Base-by-base conservation (phyloP, 495 filamentous ascomycete species). In the Aspergillus baeticus region DNA sequence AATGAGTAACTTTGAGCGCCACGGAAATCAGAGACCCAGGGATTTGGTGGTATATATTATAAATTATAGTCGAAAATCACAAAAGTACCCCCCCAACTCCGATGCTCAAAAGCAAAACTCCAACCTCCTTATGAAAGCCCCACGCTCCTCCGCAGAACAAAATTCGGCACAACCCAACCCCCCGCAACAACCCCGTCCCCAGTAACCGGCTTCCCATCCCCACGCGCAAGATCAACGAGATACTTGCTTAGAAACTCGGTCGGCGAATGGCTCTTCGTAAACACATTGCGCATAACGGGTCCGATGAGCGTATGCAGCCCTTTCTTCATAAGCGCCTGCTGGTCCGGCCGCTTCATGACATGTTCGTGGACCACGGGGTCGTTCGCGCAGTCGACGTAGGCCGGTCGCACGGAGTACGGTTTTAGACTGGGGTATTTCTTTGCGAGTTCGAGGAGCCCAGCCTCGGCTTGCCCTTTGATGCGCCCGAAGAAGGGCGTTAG, bases 391-490 rank as follows among this genome's bases (percentile, higher is more conserved):
- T 87, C 84, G 18, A 89, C 72, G 18, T 69, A 77, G 2, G 63
- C 78, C 0, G 86, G 81, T 0, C 86, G 76, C 13, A 85, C 70
- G 22, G 70, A 79, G 57, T 73, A 75, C 14, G 78, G 70, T 13
- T 73, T 71, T 46, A 85, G 70, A 17, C 63, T 62, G 1, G 80
- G 75, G 39, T 77, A 66, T 15, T 76, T 69, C 33, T 74, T 68
- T n/a, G 68, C 60, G 2, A 84, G 64, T 0, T 66, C 60, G 15
- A 78, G 68, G 1, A 90, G 77, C 1, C 72, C 62, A 0, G 76
- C 20, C 63, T 91, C 88, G 14, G 80, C 72, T 54, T 83, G 72
- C 1, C 87, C 88, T 65, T 91, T 90, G 29, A 86, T 69, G 33
- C 77, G 63, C 5, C 73, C 84, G 53, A 83, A 87, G 21, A 84